Conservation (phyloP, 177 flowering plant species). For the Vitis hybrid region DNA sequence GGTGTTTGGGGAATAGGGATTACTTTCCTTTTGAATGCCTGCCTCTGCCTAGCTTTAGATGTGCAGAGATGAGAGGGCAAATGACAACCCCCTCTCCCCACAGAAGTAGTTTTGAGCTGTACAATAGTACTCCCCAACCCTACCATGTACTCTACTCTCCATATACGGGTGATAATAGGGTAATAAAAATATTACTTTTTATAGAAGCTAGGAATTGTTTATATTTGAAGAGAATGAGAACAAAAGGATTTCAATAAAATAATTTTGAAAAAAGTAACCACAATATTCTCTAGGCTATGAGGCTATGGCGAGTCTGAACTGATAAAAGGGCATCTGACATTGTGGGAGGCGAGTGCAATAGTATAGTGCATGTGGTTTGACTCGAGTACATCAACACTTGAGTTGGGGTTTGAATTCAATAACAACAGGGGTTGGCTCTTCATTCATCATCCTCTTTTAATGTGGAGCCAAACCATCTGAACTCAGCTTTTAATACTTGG, state of each 20-base stretch:
- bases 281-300: background rate
- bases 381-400: background rate
- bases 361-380: slow-evolving; percentile 3
- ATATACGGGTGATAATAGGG: background rate
- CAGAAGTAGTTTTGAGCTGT: too few species aligned
- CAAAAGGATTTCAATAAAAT: slow-evolving; percentile 14
- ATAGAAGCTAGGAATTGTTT: background rate
- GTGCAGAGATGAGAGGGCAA: slow-evolving; percentile 12
- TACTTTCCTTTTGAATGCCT: slow-evolving; percentile 11
- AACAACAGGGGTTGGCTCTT: background rate
- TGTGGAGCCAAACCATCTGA: background rate
- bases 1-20: slow-evolving; percentile 1
- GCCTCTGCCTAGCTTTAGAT: slow-evolving; percentile 11
- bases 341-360: background rate
- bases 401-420: background rate
- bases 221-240: slow-evolving; percentile 29
- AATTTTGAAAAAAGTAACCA: background rate
- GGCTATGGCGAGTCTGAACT: slow-evolving; percentile 10
- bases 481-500: too few species aligned
- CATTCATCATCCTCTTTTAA: background rate
- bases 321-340: slow-evolving; percentile 11
- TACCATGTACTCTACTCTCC: too few species aligned
- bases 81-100: too few species aligned
- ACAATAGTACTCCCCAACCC: too few species aligned
- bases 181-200: background rate